Evolutionary conservation across 2,329 filamentous ascomycete genomes (phyloP).

Genomic region (Aspergillus flavus): DNA sequence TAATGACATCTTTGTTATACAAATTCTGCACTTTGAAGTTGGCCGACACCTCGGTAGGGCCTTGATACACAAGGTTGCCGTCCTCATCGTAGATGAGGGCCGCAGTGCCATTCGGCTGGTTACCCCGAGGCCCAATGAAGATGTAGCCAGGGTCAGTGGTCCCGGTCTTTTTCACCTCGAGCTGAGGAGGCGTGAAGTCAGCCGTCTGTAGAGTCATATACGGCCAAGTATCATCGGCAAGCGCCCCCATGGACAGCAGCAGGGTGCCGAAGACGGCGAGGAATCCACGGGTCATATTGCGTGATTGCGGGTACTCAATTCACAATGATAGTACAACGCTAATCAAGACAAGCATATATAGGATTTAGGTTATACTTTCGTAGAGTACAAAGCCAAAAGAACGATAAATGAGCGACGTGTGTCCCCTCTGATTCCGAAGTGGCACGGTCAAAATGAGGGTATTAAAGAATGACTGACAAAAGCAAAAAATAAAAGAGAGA

Average conservation of each 20-base stretch:
- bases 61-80: constrained; percentile 40
- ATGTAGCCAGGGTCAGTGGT: constrained; percentile 36
- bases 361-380: neutral
- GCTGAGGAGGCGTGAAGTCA: constrained; percentile 27
- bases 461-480: neutral
- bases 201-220: constrained; percentile 20
- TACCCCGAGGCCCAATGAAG: constrained; percentile 36
- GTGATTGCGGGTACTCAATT: neutral
- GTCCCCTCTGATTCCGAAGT: neutral
- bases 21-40: constrained; percentile 40
- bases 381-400: neutral
- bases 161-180: constrained; percentile 36
- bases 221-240: constrained; percentile 23
- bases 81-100: constrained; percentile 41
- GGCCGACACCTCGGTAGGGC: constrained; percentile 33
- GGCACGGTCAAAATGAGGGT: neutral
- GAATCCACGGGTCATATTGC: constrained; percentile 15
- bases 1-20: constrained; percentile 37
- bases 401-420: neutral
- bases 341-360: neutral
- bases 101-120: constrained; percentile 29
- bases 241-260: constrained; percentile 18
- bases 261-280: constrained; percentile 18
- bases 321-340: neutral
- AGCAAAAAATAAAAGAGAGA: neutral